Evolutionary conservation across 805 yeast genomes (phyloP).

Genomic region (Yamadazyma insecticola): DNA sequence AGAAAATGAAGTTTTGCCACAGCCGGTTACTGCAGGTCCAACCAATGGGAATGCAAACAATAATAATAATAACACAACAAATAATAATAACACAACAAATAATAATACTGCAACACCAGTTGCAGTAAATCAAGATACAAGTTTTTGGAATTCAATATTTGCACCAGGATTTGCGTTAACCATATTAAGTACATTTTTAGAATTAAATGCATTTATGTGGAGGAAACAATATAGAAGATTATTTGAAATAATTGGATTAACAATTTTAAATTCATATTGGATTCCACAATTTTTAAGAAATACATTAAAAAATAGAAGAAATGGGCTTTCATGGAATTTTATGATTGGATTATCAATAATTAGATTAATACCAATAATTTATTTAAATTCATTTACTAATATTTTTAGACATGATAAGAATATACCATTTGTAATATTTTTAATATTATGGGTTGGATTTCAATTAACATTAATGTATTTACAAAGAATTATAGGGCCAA

Average conservation of each 20-base stretch:
- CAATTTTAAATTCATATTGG: conserved; percentile 71
- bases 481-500: conserved; percentile 70
- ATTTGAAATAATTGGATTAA: conserved; percentile 53
- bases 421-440: conserved; percentile 39
- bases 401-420: conserved; percentile 71
- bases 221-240: conserved; percentile 48
- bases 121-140: conserved; percentile 8
- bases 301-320: conserved; percentile 61
- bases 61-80: too few species aligned
- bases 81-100: neutral
- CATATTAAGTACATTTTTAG: conserved; percentile 42
- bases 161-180: conserved; percentile 23
- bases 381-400: conserved; percentile 54
- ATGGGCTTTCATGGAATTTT: conserved; percentile 66
- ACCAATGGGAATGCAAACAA: too few species aligned
- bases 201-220: conserved; percentile 60
- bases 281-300: conserved; percentile 84
- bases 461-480: conserved; percentile 57
- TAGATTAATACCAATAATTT: conserved; percentile 61
- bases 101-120: conserved; percentile 7
- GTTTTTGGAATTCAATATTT: conserved; percentile 21
- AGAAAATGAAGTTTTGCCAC: conserved; percentile 2
- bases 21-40: too few species aligned
- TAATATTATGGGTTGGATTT: conserved; percentile 51
- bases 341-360: conserved; percentile 63